A percentile compares a stretch with the other conserved stretches of the same genome.
phyloP scores from a whole-genome alignment of 2,329 filamentous ascomycete species.

The Fusarium sp. region DNA sequence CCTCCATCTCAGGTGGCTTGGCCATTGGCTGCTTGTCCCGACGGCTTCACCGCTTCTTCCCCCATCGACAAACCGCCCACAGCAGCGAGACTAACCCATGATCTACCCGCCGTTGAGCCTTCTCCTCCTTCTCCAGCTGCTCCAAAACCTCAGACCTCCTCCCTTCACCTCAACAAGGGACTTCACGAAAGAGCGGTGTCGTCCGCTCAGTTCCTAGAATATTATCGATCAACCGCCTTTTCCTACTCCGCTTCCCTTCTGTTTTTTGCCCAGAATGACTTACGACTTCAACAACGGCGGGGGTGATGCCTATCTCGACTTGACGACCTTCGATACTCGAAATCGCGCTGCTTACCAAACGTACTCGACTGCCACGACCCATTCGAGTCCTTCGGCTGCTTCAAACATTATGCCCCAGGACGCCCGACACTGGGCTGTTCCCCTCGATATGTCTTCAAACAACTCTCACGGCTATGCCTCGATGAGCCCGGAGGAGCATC shows the following conservation, averaged over 20 bases:
- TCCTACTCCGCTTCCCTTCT: constrained; percentile 45
- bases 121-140: constrained; percentile 40
- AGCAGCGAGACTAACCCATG: constrained; percentile 35
- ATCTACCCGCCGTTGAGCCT: constrained; percentile 37
- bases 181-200: constrained; percentile 56
- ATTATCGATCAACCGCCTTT: constrained; percentile 43
- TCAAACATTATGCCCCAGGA: constrained; percentile 48
- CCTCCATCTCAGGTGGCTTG: constrained; percentile 41
- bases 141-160: constrained; percentile 45
- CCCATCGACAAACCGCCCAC: constrained; percentile 44
- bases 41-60: constrained; percentile 52
- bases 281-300: constrained; percentile 67
- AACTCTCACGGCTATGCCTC: constrained; percentile 56
- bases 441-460: constrained; percentile 59
- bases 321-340: constrained; percentile 64
- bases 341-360: constrained; percentile 57
- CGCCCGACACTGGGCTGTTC: constrained; percentile 57
- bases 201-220: constrained; percentile 49
- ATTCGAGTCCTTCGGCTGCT: constrained; percentile 45
- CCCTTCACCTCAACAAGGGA: constrained; percentile 43
- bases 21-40: constrained; percentile 48
- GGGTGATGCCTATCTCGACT: constrained; percentile 68
- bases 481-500: constrained; percentile 59
- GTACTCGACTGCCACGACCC: constrained; percentile 40
- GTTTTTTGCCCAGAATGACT: constrained; percentile 56